These are phyloP conservation scores for Celoporthe dispersa DNA, from an alignment of 2,329 filamentous ascomycete species.

Conservation along the genomic window DNA sequence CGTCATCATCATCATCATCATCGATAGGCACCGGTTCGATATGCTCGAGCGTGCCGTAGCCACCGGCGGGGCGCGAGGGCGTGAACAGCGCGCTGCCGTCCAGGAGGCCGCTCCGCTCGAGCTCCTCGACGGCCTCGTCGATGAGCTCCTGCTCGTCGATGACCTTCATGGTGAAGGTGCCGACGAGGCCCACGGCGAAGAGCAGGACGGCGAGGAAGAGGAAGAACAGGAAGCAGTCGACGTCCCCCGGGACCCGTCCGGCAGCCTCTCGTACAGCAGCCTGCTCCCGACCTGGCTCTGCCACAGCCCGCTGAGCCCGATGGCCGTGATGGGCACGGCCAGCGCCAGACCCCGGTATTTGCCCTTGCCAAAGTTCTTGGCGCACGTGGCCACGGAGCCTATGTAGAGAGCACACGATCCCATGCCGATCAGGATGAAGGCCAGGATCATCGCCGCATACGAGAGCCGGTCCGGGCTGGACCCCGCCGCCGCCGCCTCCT, in stretches of 20 bases:
- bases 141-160: slow-evolving; percentile 88
- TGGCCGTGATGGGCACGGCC: slow-evolving; percentile 87
- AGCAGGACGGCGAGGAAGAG: slow-evolving; percentile 80
- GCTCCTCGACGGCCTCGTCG: slow-evolving; percentile 84
- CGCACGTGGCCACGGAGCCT: slow-evolving; percentile 88
- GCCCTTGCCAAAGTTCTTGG: slow-evolving; percentile 95
- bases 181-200: slow-evolving; percentile 70
- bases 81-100: slow-evolving; percentile 75
- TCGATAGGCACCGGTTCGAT: slow-evolving; percentile 42
- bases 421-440: slow-evolving; percentile 81
- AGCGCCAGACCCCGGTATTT: slow-evolving; percentile 87
- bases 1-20: slow-evolving; percentile 49
- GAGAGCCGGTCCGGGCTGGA: slow-evolving; percentile 61
- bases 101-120: slow-evolving; percentile 86
- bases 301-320: slow-evolving; percentile 95
- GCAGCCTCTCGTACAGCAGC: slow-evolving; percentile 70
- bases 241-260: slow-evolving; percentile 67
- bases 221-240: slow-evolving; percentile 86
- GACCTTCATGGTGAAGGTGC: slow-evolving; percentile 74
- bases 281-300: slow-evolving; percentile 85
- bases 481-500: slow-evolving; percentile 44
- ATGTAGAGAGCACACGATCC: slow-evolving; percentile 91
- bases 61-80: slow-evolving; percentile 43
- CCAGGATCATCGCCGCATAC: slow-evolving; percentile 80
- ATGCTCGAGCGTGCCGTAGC: slow-evolving; percentile 65